Evolutionary conservation across 2,329 filamentous ascomycete species (phyloP).

Genomic region (Kalaharituber pfeilii): DNA sequence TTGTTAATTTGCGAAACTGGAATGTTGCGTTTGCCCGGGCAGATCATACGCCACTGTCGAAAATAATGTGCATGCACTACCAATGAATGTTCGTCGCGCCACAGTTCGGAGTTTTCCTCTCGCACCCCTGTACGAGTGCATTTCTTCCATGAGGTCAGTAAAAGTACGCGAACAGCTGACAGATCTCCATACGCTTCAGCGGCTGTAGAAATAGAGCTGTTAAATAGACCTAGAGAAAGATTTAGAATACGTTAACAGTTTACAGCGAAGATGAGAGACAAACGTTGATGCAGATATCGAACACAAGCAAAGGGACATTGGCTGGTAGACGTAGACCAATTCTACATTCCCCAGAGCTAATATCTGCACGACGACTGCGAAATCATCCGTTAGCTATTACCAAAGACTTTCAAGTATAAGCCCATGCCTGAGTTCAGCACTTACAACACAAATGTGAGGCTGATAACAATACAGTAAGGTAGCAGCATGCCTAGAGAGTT

Average conservation of each 20-base stretch:
- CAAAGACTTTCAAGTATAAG: too few relatives aligned
- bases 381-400: not conserved
- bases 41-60: conserved; percentile 39
- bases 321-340: conserved; percentile 43
- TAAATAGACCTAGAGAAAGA: conserved; percentile 34
- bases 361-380: conserved; percentile 39
- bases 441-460: conserved; percentile 45
- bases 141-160: too few relatives aligned
- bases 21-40: not conserved
- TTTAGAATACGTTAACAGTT: conserved; percentile 3
- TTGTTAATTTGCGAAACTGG: conserved; percentile 7
- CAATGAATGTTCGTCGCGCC: conserved; percentile 42
- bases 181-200: conserved; percentile 33
- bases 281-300: conserved; percentile 43
- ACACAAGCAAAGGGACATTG: conserved; percentile 44
- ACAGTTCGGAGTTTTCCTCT: conserved; percentile 20
- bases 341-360: conserved; percentile 38
- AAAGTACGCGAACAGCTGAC: too few relatives aligned
- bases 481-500: conserved; percentile 42
- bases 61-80: conserved; percentile 38
- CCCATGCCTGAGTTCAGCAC: too few relatives aligned
- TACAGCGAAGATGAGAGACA: conserved; percentile 6
- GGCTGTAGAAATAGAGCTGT: conserved; percentile 47
- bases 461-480: conserved; percentile 30
- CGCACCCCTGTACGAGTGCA: not conserved